Evolutionary conservation across 2,329 filamentous ascomycete genomes (phyloP).

Genomic region (Ceratocystis cacaofunesta): DNA sequence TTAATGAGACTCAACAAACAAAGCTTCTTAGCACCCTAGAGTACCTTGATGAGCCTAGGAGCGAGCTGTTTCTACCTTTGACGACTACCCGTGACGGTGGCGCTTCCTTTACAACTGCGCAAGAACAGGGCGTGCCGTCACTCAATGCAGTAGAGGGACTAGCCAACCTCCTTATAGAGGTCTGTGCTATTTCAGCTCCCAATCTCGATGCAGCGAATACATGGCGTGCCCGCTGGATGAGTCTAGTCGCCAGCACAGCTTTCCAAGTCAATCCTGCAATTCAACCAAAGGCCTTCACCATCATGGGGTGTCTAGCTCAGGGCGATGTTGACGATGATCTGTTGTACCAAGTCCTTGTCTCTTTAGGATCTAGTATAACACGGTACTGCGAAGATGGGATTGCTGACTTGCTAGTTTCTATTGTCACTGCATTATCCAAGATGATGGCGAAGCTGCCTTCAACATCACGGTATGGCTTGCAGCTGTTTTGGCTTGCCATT

Average conservation of each 20-base stretch:
- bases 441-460: conserved; percentile 56
- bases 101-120: conserved; percentile 39
- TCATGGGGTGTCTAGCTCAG: conserved; percentile 56
- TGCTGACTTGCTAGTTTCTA: conserved; percentile 53
- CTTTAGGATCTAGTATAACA: conserved; percentile 48
- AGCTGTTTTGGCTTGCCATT: conserved; percentile 56
- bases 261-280: conserved; percentile 61
- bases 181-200: conserved; percentile 48
- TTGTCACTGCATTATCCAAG: conserved; percentile 51
- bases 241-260: conserved; percentile 54
- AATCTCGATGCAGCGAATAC: conserved; percentile 50
- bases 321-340: conserved; percentile 59
- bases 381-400: conserved; percentile 50
- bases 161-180: conserved; percentile 46
- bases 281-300: conserved; percentile 52
- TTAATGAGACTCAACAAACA: conserved; percentile 44
- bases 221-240: conserved; percentile 61
- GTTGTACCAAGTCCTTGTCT: conserved; percentile 55
- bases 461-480: conserved; percentile 51
- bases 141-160: conserved; percentile 34
- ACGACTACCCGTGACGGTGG: conserved; percentile 33
- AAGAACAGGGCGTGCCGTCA: conserved; percentile 14
- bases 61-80: conserved; percentile 37
- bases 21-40: conserved; percentile 43
- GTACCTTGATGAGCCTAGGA: conserved; percentile 43